These are phyloP conservation scores for Aspergillus sp. DNA, from an alignment of 2,329 filamentous ascomycete species.

Conservation along the genomic window DNA sequence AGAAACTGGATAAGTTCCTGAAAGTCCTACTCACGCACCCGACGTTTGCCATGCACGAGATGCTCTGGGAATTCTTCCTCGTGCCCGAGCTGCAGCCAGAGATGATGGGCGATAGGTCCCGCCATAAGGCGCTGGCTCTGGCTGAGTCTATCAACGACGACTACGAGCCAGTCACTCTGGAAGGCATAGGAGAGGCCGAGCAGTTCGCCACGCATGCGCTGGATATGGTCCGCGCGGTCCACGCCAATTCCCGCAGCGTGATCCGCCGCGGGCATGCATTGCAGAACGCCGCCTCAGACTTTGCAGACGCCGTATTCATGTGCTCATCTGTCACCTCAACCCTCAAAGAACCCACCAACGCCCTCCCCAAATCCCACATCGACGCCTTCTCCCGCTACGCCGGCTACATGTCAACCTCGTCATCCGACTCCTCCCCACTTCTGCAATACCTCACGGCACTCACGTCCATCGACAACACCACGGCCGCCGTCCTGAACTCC, in stretches of 20 bases:
- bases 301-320: constrained; percentile 35
- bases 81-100: constrained; percentile 86
- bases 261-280: constrained; percentile 69
- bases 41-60: constrained; percentile 90
- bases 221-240: constrained; percentile 78
- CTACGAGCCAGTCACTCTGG: constrained; percentile 60
- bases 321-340: constrained; percentile 41
- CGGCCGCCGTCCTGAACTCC: constrained; percentile 68
- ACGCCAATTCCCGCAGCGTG: constrained; percentile 71
- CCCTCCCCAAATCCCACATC: constrained; percentile 59
- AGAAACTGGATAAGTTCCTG: constrained; percentile 77
- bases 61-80: constrained; percentile 98
- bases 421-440: constrained; percentile 60
- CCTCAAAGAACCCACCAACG: constrained; percentile 42
- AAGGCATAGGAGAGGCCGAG: constrained; percentile 79
- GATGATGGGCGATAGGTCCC: constrained; percentile 81
- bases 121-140: constrained; percentile 73
- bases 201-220: constrained; percentile 85
- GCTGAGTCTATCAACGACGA: constrained; percentile 82
- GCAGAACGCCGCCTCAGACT: constrained; percentile 50
- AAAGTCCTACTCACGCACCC: constrained; percentile 78
- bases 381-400: constrained; percentile 65
- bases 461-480: constrained; percentile 71
- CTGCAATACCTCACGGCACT: constrained; percentile 65
- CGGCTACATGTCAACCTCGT: constrained; percentile 51